phyloP scores from a whole-genome alignment of 306 rosid species.

The Vicia faba region DNA sequence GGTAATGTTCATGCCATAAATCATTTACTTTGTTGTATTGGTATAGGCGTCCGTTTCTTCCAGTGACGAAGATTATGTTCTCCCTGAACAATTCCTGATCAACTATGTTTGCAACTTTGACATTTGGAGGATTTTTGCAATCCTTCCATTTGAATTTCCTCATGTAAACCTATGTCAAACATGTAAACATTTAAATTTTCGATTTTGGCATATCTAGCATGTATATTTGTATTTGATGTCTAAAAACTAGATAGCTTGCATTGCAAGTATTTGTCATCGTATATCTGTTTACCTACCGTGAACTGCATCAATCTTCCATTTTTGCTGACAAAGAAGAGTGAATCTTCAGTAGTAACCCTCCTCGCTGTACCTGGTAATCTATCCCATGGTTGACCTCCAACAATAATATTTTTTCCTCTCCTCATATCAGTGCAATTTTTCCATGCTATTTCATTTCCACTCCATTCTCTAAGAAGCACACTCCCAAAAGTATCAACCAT shows the following conservation, averaged over 20 bases:
- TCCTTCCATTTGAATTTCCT: slow-evolving; percentile 93
- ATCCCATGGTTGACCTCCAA: slow-evolving; percentile 93
- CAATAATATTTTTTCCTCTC: slow-evolving; percentile 61
- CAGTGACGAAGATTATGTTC: slow-evolving; percentile 71
- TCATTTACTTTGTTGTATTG: slow-evolving; percentile 90
- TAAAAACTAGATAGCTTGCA: slow-evolving; percentile 26
- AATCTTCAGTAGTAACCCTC: slow-evolving; percentile 69
- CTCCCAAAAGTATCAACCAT: slow-evolving; percentile 73
- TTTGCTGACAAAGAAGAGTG: slow-evolving; percentile 83
- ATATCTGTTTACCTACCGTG: slow-evolving; percentile 57
- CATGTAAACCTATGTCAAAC: slow-evolving; percentile 65
- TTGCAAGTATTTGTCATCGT: slow-evolving; percentile 20
- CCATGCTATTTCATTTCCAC: slow-evolving; percentile 65
- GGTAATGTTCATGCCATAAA: slow-evolving; percentile 91
- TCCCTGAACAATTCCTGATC: slow-evolving; percentile 87
- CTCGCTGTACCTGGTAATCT: slow-evolving; percentile 53
- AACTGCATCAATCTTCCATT: slow-evolving; percentile 75
- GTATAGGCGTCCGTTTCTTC: slow-evolving; percentile 78
- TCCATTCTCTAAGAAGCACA: slow-evolving; percentile 81
- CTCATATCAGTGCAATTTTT: slow-evolving; percentile 69
- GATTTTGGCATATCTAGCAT: background rate
- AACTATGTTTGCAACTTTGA: slow-evolving; percentile 63
- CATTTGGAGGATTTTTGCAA: slow-evolving; percentile 68
- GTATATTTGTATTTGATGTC: too few species aligned
- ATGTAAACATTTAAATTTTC: slow-evolving; percentile 27